These are phyloP conservation scores for Salinomyces thailandicus DNA, from an alignment of 2,329 filamentous ascomycete species.

Conservation along the genomic window DNA sequence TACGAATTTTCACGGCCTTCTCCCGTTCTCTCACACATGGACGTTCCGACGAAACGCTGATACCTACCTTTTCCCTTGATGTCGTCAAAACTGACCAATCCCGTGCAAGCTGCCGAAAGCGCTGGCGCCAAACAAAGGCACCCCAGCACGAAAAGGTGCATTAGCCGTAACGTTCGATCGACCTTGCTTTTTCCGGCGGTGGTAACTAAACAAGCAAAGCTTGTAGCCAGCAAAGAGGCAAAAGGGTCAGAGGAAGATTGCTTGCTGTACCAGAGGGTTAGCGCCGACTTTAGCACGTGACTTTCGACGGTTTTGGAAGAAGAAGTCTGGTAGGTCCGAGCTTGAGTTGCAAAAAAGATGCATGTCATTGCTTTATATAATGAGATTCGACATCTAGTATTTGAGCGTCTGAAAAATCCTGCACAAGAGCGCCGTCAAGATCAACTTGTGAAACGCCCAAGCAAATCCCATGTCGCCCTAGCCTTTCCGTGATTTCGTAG, in stretches of 20 bases:
- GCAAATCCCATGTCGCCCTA: conserved; percentile 3
- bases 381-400: background rate
- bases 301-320: background rate
- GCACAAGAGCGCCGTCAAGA: conserved; percentile 1
- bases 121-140: conserved; percentile 3
- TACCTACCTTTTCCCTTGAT: no score
- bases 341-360: background rate
- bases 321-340: no score
- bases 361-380: conserved; percentile 3
- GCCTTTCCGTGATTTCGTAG: no score
- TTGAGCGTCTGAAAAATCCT: conserved; percentile 3
- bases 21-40: background rate
- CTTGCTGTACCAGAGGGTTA: no score
- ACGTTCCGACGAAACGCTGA: no score
- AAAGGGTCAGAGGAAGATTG: no score
- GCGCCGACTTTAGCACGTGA: no score
- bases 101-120: background rate
- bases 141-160: background rate
- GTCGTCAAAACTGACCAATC: conserved; percentile 7
- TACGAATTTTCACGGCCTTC: no score
- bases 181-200: no score
- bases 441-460: background rate
- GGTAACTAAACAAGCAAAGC: no score
- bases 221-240: no score
- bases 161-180: background rate